These are phyloP conservation scores for Colletotrichum theobromicola DNA, from an alignment of 2,329 filamentous ascomycete genomes.

Conservation along the genomic window DNA sequence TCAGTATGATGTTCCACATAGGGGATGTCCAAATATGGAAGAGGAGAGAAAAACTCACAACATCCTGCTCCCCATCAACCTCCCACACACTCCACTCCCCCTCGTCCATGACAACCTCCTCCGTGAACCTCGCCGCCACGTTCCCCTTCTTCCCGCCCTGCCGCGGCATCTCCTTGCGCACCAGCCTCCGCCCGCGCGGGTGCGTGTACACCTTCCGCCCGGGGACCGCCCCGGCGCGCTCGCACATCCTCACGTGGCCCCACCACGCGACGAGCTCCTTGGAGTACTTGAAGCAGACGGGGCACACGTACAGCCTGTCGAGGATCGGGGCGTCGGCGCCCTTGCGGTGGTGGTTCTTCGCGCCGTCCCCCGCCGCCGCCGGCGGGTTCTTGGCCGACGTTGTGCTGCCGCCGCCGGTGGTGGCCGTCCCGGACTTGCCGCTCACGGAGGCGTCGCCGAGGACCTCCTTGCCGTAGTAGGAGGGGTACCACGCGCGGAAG, in stretches of 20 bases:
- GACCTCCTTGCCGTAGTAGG: conserved; percentile 81
- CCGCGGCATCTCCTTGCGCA: conserved; percentile 38
- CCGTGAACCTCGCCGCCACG: conserved; percentile 40
- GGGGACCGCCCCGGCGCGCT: conserved; percentile 55
- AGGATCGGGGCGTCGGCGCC: conserved; percentile 49
- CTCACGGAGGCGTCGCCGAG: conserved; percentile 51
- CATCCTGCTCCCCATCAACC: conserved; percentile 87
- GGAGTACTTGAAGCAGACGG: conserved; percentile 93
- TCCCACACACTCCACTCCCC: conserved; percentile 89
- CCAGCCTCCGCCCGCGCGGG: conserved; percentile 49
- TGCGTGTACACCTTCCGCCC: conserved; percentile 78
- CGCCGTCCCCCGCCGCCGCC: conserved; percentile 19
- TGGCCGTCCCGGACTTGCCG: conserved; percentile 8
- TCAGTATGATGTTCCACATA: background rate
- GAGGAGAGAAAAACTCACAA: conserved; percentile 50
- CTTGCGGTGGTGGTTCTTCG: conserved; percentile 39
- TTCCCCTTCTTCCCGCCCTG: conserved; percentile 39
- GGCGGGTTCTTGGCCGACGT: background rate
- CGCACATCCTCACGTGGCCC: conserved; percentile 64
- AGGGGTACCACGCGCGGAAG: conserved; percentile 92
- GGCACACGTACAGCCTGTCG: conserved; percentile 82
- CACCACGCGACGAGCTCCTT: conserved; percentile 64
- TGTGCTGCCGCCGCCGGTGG: conserved; percentile 17
- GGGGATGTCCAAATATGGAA: too few species aligned
- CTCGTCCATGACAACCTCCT: conserved; percentile 58